Conservation (phyloP, 371 early-diverging fungal species). For the Paraphysoderma sedebokerense region DNA sequence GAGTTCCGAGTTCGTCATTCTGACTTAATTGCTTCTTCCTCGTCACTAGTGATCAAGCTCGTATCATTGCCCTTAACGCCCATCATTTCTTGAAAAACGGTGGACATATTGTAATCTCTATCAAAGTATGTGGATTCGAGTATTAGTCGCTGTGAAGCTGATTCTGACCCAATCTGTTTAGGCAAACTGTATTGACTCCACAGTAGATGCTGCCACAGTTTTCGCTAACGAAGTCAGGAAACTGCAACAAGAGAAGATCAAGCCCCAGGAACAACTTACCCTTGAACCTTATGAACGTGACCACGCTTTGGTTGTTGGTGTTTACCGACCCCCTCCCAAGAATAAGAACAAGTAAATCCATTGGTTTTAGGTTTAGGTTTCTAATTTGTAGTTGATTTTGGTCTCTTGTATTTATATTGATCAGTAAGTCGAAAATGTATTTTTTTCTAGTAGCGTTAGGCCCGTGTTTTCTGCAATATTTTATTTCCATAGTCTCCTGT, state of each 20-base stretch:
- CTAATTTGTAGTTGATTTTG: not conserved
- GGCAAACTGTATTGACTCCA: constrained; percentile 99
- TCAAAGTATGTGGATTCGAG: constrained; percentile 76
- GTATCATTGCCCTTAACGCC: constrained; percentile 98
- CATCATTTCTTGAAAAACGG: constrained; percentile 97
- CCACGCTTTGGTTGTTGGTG: constrained; percentile 98
- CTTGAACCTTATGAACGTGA: constrained; percentile 99
- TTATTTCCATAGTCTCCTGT: no score
- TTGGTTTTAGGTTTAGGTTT: not conserved
- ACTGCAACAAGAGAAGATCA: constrained; percentile 94
- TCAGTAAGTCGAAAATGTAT: no score
- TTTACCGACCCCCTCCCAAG: constrained; percentile 31
- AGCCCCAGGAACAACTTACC: constrained; percentile 98
- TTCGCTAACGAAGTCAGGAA: constrained; percentile 99
- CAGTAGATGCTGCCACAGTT: constrained; percentile 93
- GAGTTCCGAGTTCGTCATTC: no score
- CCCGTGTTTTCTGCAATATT: no score
- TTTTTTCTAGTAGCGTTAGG: no score
- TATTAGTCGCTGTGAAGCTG: not conserved
- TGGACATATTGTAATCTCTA: constrained; percentile 97
- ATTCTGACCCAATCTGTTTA: no score
- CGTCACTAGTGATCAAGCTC: constrained; percentile 99
- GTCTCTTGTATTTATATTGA: no score
- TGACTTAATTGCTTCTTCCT: no score
- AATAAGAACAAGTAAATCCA: not conserved